Conservation (phyloP, 192 early-diverging fungal species). For the Backusella circina region DNA sequence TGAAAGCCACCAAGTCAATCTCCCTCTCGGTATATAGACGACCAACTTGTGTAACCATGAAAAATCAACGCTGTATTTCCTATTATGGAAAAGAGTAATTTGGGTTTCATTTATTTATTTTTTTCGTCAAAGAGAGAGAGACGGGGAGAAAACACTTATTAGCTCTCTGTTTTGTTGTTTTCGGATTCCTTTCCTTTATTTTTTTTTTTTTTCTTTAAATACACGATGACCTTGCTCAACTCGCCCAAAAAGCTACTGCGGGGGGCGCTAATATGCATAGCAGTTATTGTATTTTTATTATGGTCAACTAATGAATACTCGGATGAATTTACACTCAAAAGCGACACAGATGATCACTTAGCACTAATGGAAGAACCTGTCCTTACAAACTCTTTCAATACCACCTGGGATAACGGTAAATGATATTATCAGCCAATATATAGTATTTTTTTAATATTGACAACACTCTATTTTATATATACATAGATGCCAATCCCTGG, state of each 20-base stretch:
- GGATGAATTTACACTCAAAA: background rate
- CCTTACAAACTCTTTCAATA: background rate
- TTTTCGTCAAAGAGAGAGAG: background rate
- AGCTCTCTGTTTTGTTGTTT: background rate
- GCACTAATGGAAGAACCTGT: background rate
- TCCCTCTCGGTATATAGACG: too few species aligned
- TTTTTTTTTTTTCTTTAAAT: background rate
- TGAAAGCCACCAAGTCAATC: too few species aligned
- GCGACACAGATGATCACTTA: background rate
- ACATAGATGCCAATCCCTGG: background rate
- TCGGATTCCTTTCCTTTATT: background rate
- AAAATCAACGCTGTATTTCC: background rate
- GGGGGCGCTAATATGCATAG: background rate
- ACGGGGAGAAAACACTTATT: background rate
- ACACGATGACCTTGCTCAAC: background rate
- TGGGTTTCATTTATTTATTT: background rate
- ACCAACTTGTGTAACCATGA: background rate
- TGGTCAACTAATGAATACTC: constrained; percentile 3
- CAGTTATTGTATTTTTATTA: background rate
- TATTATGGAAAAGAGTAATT: background rate
- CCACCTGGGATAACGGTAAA: background rate
- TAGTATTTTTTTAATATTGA: background rate
- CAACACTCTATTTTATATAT: background rate
- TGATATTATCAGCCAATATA: background rate
- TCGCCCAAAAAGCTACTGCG: background rate